Evolutionary conservation across 2,329 filamentous ascomycete species (phyloP), one percentile per base, ranked within the genome.

Genomic region (Epichloe uncinata): DNA sequence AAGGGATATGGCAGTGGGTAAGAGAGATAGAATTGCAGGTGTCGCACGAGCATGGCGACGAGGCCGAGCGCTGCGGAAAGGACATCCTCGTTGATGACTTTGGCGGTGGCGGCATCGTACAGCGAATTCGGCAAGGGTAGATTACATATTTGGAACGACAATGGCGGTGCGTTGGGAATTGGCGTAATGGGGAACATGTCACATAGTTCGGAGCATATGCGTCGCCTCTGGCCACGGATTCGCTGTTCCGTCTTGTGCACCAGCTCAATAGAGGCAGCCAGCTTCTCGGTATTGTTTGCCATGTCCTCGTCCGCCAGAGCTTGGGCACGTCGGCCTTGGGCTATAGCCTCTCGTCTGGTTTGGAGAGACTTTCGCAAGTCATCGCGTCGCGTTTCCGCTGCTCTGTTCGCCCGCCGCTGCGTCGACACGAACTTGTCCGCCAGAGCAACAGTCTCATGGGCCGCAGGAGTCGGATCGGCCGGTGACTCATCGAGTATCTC

Each of bases 131-230:
- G 88, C 0, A 97, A 73, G 3, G 81, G 71, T 2, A 95, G 69
- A 15, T 79, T 81, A 59, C 86, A 84, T 54, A 98, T 95, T 12
- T 83, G 87, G 65, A 97, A 97, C 0, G 82, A 77, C 1, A 97
- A 76, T 0, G 87, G 77, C 3, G 76, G 71, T 12, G 69, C 70
- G 7, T 71, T 68, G 0, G 72, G 68, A 2, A 66, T 60, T 0
- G 89, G 84, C 8, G 81, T 78, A 52, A 98, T 95, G 4, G 85
- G 82, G 61, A 90, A 96, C 50, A 96, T 86, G 26, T 72, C 70
- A 12, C 81, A 71, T 0, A 98, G 72, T 55, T 95, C 89, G 56
- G 93, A 83, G 63, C 88, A 90, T 50, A 97, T 87, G 36, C 93
- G 84, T 13, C 90, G 81, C 20, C 90, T 79, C 65, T 97, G 93